These are phyloP conservation scores for Termitomyces sp. DNA, from an alignment of 1,284 basidiomycete genomes.

Conservation along the genomic window DNA sequence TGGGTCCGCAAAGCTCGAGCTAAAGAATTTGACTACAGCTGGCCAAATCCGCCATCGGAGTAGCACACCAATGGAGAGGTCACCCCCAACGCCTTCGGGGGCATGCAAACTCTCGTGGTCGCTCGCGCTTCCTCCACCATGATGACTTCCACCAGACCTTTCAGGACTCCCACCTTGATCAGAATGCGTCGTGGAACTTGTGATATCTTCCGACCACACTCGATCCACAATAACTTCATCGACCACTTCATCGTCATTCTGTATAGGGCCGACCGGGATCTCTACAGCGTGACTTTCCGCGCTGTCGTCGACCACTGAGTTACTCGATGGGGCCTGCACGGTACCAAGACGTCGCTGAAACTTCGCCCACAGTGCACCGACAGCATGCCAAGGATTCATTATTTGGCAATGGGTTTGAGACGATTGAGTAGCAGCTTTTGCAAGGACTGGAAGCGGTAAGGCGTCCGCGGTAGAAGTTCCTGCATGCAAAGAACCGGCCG, in stretches of 20 bases:
- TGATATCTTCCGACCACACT: conserved; percentile 55
- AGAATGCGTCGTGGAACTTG: conserved; percentile 45
- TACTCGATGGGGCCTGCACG: conserved; percentile 36
- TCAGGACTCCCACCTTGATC: conserved; percentile 45
- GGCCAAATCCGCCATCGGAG: conserved; percentile 35
- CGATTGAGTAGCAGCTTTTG: conserved; percentile 13
- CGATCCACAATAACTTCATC: conserved; percentile 73
- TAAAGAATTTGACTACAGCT: conserved; percentile 46
- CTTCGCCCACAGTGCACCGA: conserved; percentile 28
- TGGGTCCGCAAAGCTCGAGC: conserved; percentile 50
- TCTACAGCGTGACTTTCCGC: conserved; percentile 34
- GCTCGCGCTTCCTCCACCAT: conserved; percentile 23
- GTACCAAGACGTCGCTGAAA: conserved; percentile 37
- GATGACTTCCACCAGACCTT: conserved; percentile 39
- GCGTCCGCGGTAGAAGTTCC: conserved; percentile 24
- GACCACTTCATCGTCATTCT: conserved; percentile 35
- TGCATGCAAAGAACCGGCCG: conserved; percentile 19
- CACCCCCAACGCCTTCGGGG: conserved; percentile 24
- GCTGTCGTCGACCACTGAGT: conserved; percentile 36
- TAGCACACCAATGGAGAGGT: conserved; percentile 23
- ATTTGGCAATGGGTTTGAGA: conserved; percentile 19
- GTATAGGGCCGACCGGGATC: conserved; percentile 21
- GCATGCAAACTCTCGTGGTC: conserved; percentile 28
- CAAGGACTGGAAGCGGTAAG: conserved; percentile 25
- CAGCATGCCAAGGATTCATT: conserved; percentile 22